Base-by-base conservation (phyloP, 2,329 filamentous ascomycete genomes). In the Aspergillus calidoustus region DNA sequence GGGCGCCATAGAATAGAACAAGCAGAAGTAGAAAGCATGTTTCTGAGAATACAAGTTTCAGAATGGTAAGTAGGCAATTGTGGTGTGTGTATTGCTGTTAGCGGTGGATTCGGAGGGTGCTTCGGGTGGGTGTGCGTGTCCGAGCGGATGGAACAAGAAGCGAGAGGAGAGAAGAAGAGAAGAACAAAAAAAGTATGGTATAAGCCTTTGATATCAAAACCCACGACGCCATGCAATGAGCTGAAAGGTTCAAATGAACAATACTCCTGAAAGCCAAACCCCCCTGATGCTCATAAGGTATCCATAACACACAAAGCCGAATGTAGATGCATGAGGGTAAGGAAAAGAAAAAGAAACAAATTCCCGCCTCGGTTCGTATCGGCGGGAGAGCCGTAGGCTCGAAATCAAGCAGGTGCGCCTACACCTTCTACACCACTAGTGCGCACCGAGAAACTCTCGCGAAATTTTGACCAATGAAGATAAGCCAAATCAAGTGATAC, bases 151-250 rank as follows among this genome's bases (percentile, higher is more conserved):
- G 62, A 60, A 64, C 61, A 64, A 61, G 48, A 66, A 54, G 23
- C 23, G 23, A 54, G n/a, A 30, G 19, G 19, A 19, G 19, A 19
- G 19, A 19, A 19, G 19, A 46, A 48, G 41, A 59, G 49, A 7
- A 7, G 25, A 28, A 41, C 31, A 41, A 41, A 41, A 41, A 41
- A 41, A 11, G 34, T 41, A 41, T 41, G 34, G 34, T 41, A 41
- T 44, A 59, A 30, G 28, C 50, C 50, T 49, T 11, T 41, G 34
- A 41, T 25, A 53, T 46, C 53, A 62, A 62, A 68, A 64, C 61
- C 69, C 47, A 59, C 66, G 70, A 71, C 70, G 69, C 72, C 71
- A 68, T 68, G 65, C 66, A 68, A 62, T 64, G 62, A 62, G 60
- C 54, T 69, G 66, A 51, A 63, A 63, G 54, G 50, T 62, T 62